Conservation (phyloP, 106 monocot genomes). For the Dendrobium catenatum region DNA sequence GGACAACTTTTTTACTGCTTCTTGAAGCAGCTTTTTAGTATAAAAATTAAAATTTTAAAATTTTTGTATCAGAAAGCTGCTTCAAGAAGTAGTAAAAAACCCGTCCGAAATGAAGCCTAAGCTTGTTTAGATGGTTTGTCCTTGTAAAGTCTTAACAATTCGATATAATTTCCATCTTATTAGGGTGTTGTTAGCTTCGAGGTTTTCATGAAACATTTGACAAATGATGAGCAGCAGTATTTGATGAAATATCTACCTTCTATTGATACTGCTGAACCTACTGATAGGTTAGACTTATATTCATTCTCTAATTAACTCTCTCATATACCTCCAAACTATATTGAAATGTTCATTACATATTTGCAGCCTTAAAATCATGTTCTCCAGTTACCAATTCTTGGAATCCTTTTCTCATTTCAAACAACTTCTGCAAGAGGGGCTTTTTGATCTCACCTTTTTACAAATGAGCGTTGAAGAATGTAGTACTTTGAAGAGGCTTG, state of each 20-base stretch:
- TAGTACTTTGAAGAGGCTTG: slow-evolving; percentile 41
- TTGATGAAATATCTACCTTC: slow-evolving; percentile 69
- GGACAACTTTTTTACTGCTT: too few species aligned
- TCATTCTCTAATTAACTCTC: not conserved
- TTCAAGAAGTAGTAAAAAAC: too few species aligned
- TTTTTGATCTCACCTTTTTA: slow-evolving; percentile 39
- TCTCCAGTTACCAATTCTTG: slow-evolving; percentile 46
- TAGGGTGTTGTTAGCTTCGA: slow-evolving; percentile 60
- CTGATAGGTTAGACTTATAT: slow-evolving; percentile 35
- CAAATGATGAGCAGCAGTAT: slow-evolving; percentile 54
- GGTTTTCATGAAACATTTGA: slow-evolving; percentile 42
- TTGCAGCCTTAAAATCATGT: slow-evolving; percentile 73
- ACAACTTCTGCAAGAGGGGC: slow-evolving; percentile 52
- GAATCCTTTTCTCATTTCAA: slow-evolving; percentile 51
- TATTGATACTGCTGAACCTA: slow-evolving; percentile 45
- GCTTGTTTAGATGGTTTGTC: not conserved
- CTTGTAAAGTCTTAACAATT: not conserved
- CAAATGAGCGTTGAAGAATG: slow-evolving; percentile 34
- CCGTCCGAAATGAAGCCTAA: too few species aligned
- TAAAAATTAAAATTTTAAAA: too few species aligned
- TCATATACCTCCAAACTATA: not conserved
- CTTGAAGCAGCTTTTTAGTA: too few species aligned
- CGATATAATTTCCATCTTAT: not conserved
- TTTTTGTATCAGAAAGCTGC: too few species aligned
- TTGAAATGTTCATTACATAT: not conserved